Evolutionary conservation across 2,329 filamentous ascomycete species (phyloP).

Genomic region (Herpotrichia juniperi): DNA sequence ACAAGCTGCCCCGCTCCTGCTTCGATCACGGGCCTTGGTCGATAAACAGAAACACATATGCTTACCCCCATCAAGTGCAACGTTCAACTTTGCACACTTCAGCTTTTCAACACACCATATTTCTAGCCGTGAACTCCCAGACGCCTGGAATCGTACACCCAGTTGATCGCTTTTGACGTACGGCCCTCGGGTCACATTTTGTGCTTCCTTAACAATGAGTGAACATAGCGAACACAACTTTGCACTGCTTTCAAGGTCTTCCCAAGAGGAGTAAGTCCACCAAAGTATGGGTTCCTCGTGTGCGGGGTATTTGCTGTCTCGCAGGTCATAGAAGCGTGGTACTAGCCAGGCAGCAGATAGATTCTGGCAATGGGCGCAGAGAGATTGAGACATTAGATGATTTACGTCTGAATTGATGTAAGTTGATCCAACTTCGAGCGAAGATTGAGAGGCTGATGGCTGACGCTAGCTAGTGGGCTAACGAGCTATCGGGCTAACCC

Average conservation of each 20-base stretch:
- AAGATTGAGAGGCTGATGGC: too few relatives aligned
- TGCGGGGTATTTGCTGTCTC: slow-evolving; percentile 8
- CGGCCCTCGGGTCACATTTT: background rate
- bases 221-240: slow-evolving; percentile 2
- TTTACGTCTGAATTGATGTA: too few relatives aligned
- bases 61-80: slow-evolving; percentile 5
- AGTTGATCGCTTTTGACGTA: slow-evolving; percentile 1
- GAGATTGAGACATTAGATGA: slow-evolving; percentile 4
- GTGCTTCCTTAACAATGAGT: background rate
- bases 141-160: slow-evolving; percentile 2
- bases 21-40: background rate
- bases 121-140: slow-evolving; percentile 3
- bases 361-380: slow-evolving; percentile 6
- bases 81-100: slow-evolving; percentile 1
- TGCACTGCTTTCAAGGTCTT: background rate
- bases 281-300: slow-evolving; percentile 2
- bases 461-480: too few relatives aligned
- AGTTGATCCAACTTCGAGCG: background rate
- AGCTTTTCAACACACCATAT: slow-evolving; percentile 5
- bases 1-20: too few relatives aligned
- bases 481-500: too few relatives aligned
- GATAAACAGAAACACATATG: background rate
- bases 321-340: slow-evolving; percentile 7
- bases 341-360: slow-evolving; percentile 7
- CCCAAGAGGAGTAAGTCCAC: slow-evolving; percentile 7